Percentiles rank a stretch among this genome's conserved stretches.
Conservation (phyloP, 2,329 filamentous ascomycete species). For the Cladophialophora yegresii region DNA sequence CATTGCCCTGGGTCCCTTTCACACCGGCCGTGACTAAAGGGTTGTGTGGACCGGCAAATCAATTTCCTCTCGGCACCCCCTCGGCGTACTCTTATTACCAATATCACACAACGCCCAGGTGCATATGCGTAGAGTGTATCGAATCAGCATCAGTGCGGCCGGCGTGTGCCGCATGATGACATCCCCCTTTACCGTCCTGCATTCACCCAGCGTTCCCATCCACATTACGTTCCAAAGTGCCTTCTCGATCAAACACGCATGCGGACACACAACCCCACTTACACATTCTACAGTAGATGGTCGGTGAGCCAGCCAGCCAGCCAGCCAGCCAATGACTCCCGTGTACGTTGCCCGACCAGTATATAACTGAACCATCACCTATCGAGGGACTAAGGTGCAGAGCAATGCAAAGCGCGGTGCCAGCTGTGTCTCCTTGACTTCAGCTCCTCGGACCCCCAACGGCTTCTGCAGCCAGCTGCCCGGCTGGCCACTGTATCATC, state of each 20-base stretch:
- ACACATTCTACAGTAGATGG: too few relatives aligned
- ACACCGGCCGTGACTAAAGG: neutral
- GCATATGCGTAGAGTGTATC: neutral
- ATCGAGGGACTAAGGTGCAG: neutral
- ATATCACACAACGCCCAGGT: neutral
- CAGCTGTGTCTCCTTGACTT: neutral
- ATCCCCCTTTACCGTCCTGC: too few relatives aligned
- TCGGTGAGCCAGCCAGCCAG: neutral
- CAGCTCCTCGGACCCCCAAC: neutral
- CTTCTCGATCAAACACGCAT: too few relatives aligned
- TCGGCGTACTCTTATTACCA: neutral
- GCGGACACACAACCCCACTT: neutral
- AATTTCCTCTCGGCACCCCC: too few relatives aligned
- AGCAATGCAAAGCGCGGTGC: neutral
- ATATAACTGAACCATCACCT: neutral
- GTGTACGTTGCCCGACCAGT: too few relatives aligned
- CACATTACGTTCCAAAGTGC: too few relatives aligned
- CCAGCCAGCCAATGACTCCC: too few relatives aligned
- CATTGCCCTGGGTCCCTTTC: neutral
- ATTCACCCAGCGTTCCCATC: too few relatives aligned
- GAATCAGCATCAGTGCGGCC: too few relatives aligned
- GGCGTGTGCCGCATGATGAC: too few relatives aligned
- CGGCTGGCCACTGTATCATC: neutral
- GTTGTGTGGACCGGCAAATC: neutral
- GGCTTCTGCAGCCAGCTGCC: too few relatives aligned